Evolutionary conservation across 441 rosid genomes (phyloP), one percentile per base, ranked within the genome.

Genomic region (Mallotus repandus): DNA sequence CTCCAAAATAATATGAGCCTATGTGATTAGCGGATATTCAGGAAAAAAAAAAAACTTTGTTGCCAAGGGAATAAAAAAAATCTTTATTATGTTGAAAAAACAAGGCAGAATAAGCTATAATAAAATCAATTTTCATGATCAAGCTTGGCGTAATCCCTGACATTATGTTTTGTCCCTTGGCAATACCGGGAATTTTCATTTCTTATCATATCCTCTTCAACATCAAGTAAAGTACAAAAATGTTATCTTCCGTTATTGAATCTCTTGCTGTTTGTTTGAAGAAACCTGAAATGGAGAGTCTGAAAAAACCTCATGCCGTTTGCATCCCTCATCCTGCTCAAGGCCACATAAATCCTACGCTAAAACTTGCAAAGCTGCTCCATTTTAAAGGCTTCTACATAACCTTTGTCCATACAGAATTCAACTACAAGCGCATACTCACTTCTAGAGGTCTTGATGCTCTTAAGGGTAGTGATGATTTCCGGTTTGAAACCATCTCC

Each of bases 261-360:
- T 25, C 29, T 25, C 29, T 25, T 25, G 29, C 29, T 25, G 29
- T 25, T 1, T 2, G 1, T 25, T 35, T 32, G 46, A 38, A 41
- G 25, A 62, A 35, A 1, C 7, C 6, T 14, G 38, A 62, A n/a
- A 60, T 60, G 63, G 41, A 60, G 63, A 11, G 9, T 29, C 11
- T 25, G 9, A 60, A 0, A 19, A 61, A 46, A 18, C 62, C 49
- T 12, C 72, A 54, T 68, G 72, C 50, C 1, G n/a, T 54, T 54
- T 64, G 58, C 22, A 29, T 74, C 25, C 54, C 71, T 8, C 43
- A 49, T 13, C 59, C 72, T 12, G 48, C n/a, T 10, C 72, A 68
- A 56, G 61, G 62, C n/a, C 72, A 54, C 72, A 68, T 68, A 68
- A 68, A 68, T 46, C 48, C 71, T 10, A 38, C n/a, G 63, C 62